phyloP scores from a whole-genome alignment of 2,329 filamentous ascomycete species.

The Calonectria leucothoes region DNA sequence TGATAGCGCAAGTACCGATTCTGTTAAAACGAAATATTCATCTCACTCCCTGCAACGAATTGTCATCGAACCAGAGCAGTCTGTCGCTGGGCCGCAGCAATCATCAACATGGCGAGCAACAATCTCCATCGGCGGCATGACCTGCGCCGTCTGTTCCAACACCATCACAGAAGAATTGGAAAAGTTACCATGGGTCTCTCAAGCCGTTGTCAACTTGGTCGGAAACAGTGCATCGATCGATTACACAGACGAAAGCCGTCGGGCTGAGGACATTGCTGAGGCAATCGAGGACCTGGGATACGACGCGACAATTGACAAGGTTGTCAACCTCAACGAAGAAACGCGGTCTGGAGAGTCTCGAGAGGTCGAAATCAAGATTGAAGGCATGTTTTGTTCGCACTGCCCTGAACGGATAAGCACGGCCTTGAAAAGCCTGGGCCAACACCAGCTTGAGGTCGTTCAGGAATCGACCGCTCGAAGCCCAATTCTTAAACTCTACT shows the following conservation, averaged over 20 bases:
- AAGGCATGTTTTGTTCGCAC: conserved; percentile 81
- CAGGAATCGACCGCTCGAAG: conserved; percentile 66
- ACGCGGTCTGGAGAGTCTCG: conserved; percentile 56
- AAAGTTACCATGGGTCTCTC: conserved; percentile 66
- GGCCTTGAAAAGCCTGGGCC: conserved; percentile 65
- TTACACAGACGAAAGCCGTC: conserved; percentile 54
- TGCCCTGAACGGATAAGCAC: conserved; percentile 71
- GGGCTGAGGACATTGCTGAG: conserved; percentile 51
- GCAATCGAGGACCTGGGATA: conserved; percentile 74
- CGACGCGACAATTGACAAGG: conserved; percentile 68
- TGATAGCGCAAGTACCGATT: conserved; percentile 20
- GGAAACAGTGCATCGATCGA: conserved; percentile 74
- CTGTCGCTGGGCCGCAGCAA: too few species aligned
- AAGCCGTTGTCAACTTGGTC: conserved; percentile 72
- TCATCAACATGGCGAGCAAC: conserved; percentile 59
- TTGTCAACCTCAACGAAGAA: conserved; percentile 55
- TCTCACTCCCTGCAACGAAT: conserved; percentile 38
- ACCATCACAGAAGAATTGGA: conserved; percentile 70
- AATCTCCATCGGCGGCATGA: conserved; percentile 78
- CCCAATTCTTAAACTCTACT: conserved; percentile 78
- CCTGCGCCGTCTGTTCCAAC: conserved; percentile 76
- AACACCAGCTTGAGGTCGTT: conserved; percentile 62
- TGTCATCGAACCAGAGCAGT: conserved; percentile 20
- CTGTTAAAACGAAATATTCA: conserved; percentile 7
- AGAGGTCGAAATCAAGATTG: conserved; percentile 72